Conservation (phyloP, 768 basidiomycete species). For the Tulasnella sp. region DNA sequence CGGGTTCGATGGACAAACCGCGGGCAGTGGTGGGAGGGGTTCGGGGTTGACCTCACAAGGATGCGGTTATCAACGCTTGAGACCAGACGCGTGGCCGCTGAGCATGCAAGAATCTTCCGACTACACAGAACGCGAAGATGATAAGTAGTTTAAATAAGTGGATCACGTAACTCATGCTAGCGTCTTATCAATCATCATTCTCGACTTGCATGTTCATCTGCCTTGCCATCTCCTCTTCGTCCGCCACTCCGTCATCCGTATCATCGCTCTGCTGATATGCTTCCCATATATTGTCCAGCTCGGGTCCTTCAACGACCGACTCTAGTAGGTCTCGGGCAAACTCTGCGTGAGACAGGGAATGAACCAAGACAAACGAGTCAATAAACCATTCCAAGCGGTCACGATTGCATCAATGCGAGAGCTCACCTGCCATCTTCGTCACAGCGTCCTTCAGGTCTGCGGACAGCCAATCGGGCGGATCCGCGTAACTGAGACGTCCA, state of each 20-base stretch:
- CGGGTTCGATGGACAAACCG: background rate
- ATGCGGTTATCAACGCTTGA: background rate
- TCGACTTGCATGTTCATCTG: slow-evolving; percentile 20
- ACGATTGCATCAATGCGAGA: background rate
- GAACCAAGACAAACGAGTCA: slow-evolving; percentile 23
- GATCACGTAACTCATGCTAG: background rate
- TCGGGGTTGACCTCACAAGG: no score
- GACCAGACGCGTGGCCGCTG: background rate
- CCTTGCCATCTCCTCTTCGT: background rate
- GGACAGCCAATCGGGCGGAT: slow-evolving; percentile 59
- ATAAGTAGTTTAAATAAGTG: background rate
- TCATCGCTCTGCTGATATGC: slow-evolving; percentile 41
- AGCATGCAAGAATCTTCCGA: background rate
- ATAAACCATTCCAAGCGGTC: background rate
- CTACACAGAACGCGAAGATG: background rate
- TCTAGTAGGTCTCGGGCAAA: slow-evolving; percentile 60
- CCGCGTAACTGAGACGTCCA: slow-evolving; percentile 68
- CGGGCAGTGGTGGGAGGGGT: background rate
- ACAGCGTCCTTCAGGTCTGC: slow-evolving; percentile 43
- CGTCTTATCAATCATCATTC: background rate
- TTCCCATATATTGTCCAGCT: slow-evolving; percentile 61
- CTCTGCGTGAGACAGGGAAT: slow-evolving; percentile 41
- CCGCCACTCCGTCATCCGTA: background rate
- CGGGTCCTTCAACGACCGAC: slow-evolving; percentile 66
- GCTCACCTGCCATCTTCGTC: slow-evolving; percentile 50